Conservation (phyloP, 1,139 yeast genomes). For the Zygoascus hellenicus region DNA sequence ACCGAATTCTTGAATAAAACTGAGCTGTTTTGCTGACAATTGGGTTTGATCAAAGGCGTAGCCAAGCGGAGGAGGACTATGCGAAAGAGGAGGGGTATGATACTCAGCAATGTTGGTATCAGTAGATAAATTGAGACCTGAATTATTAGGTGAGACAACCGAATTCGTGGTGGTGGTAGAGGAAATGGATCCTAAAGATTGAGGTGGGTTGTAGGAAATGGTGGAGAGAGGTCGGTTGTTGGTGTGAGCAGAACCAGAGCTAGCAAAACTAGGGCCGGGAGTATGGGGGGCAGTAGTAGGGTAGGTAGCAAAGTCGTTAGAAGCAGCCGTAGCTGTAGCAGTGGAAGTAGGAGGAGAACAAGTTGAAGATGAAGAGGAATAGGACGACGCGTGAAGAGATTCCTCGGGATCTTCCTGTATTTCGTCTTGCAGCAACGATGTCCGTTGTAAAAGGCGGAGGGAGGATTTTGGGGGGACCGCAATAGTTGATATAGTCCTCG, state of each 20-base stretch:
- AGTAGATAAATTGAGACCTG: slow-evolving; percentile 1
- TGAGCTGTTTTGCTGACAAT: background rate
- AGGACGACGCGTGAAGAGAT: background rate
- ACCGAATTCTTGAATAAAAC: slow-evolving; percentile 1
- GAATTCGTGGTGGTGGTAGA: background rate
- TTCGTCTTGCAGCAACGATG: background rate
- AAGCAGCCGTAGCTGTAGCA: no score
- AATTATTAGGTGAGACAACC: background rate
- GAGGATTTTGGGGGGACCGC: slow-evolving; percentile 9
- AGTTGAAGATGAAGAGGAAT: background rate
- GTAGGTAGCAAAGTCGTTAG: background rate
- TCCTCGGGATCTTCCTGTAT: slow-evolving; percentile 2
- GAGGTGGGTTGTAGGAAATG: background rate
- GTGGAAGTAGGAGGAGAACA: no score
- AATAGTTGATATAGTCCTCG: background rate
- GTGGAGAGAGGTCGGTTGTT: background rate
- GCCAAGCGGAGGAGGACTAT: background rate
- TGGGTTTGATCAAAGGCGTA: slow-evolving; percentile 1
- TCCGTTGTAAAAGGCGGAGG: slow-evolving; percentile 3
- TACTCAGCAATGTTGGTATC: background rate
- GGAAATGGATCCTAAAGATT: no score
- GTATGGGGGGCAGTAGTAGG: background rate
- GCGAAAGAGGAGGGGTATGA: background rate
- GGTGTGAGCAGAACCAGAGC: no score
- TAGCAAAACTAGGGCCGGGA: no score